Evolutionary conservation across 345 rosid genomes (phyloP), one percentile per base, ranked within the genome.

Genomic region (Erucastrum elatum): DNA sequence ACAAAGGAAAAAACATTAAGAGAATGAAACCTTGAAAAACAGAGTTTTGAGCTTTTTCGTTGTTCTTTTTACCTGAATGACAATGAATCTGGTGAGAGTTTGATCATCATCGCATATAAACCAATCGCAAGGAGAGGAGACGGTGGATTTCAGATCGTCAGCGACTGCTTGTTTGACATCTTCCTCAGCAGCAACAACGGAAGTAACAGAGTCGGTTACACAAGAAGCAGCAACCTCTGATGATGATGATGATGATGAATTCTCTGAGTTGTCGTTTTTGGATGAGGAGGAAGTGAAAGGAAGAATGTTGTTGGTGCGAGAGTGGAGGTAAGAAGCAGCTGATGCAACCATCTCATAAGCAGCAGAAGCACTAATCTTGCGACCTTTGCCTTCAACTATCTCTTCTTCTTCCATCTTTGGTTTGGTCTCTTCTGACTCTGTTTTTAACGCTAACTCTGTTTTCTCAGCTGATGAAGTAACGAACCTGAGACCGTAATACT

Each of bases 161-260:
- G 98, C 99, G 77, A 95, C 96, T 13, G 96, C 98, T 82, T 95
- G 99, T 81, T 91, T 95, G 75, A 93, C 93, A 72, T 95, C 96
- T 83, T 95, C 99, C 76, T 93, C 89, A 30, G 97, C 98, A 70
- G 98, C 97, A 82, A 95, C 97, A 75, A 90, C 97, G 13, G 98
- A 91, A 11, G 98, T 92, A 65, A 92, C 90, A 25, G 96, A 88
- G 81, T 92, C 91, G 0, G 96, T 90, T 27, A 97, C 77, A 73
- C 91, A 76, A 59, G 94, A 88, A 65, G 86, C 89, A 83, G 80
- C 90, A 82, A 81, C 81, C 30, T 92, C 88, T 0, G 87, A 65
- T 78, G 12, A 37, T 29, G 87, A 82, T n/a, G n/a, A n/a, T 29
- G 30, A 29, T 29, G 87, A 82, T 17, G 41, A 41, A 53, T 81